Evolutionary conservation across 2,329 filamentous ascomycete genomes (phyloP), one percentile per base, ranked within the genome.

Genomic region (Beauveria scarabaeidicola): DNA sequence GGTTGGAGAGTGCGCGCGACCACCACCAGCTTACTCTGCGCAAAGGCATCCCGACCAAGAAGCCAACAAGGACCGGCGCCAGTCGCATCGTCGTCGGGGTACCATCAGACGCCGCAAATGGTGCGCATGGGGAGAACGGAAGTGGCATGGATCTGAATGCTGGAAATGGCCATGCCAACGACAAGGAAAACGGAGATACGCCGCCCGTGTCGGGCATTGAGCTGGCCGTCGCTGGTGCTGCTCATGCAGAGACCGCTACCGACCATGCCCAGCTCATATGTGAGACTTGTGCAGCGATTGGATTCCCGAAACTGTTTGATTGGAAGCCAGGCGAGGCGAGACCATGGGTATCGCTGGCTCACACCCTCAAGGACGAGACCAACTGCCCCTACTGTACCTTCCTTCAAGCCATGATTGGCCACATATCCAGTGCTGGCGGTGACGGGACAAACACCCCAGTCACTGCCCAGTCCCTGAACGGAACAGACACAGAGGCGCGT

Each of bases 341-440:
- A 56, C 70, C 72, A 5, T 74, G 73, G 73, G 69, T 74, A 27
- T 65, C 68, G 7, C 64, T 74, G 43, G 67, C 71, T 9, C 73
- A 74, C 52, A 68, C 67, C 15, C 65, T 70, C 23, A 64, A 65
- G 21, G 68, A 66, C 40, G 60, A 65, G 9, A 68, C 69, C 17
- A 60, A 62, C 3, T 74, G 72, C 54, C 72, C 72, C n/a, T 74
- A 72, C 63, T 74, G 73, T 62, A 66, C 69, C 59, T 74, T 74
- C 63, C 74, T 74, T 60, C 67, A 71, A 50, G 68, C 71, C 52
- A 63, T 74, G 63, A 67, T 74, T 40, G 60, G 60, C 15, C 21
- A 61, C 23, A 23, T 61, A n/a, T 38, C 55, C 21, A 25, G 52
- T 19, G 23, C n/a, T 5, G 54, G 50, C 23, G n/a, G 10, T 21